These are phyloP conservation scores for Diaporthe aspalathi DNA, from an alignment of 2,329 filamentous ascomycete genomes.

Conservation along the genomic window DNA sequence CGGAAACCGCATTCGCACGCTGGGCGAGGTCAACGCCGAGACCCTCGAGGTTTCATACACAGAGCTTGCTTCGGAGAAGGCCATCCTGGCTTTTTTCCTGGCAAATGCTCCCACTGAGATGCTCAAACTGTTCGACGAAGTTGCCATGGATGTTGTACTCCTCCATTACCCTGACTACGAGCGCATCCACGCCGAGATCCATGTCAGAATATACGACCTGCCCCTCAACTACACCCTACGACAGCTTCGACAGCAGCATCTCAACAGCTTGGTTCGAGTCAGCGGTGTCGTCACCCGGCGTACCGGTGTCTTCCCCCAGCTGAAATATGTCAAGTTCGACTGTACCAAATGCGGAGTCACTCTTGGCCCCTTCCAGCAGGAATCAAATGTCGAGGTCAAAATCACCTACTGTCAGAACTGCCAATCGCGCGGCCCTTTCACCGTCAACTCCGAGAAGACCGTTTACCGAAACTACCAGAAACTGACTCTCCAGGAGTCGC, in stretches of 20 bases:
- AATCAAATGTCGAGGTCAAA: slow-evolving; percentile 95
- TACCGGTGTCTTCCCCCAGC: slow-evolving; percentile 94
- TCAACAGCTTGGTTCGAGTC: slow-evolving; percentile 95
- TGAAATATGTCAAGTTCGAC: slow-evolving; percentile 99
- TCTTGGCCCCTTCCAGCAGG: slow-evolving; percentile 95
- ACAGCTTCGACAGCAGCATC: slow-evolving; percentile 91
- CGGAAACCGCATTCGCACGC: slow-evolving; percentile 89
- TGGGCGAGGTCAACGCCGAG: slow-evolving; percentile 98
- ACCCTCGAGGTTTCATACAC: slow-evolving; percentile 96
- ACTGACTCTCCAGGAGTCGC: slow-evolving; percentile 94
- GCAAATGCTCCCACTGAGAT: slow-evolving; percentile 97
- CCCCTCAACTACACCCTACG: slow-evolving; percentile 95
- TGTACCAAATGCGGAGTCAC: slow-evolving; percentile 93
- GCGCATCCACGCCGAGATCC: slow-evolving; percentile 96
- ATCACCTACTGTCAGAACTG: slow-evolving; percentile 97
- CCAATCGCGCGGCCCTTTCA: slow-evolving; percentile 94
- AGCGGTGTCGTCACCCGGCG: slow-evolving; percentile 94
- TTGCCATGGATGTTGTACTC: slow-evolving; percentile 95
- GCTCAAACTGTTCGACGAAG: slow-evolving; percentile 94
- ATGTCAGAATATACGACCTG: slow-evolving; percentile 94
- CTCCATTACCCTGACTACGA: slow-evolving; percentile 98
- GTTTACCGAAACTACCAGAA: slow-evolving; percentile 99
- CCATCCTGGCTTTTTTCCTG: slow-evolving; percentile 93
- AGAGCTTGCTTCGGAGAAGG: slow-evolving; percentile 89
- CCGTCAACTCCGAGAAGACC: slow-evolving; percentile 95